Conservation (phyloP, 116 monocot species). For the Iris pallida region DNA sequence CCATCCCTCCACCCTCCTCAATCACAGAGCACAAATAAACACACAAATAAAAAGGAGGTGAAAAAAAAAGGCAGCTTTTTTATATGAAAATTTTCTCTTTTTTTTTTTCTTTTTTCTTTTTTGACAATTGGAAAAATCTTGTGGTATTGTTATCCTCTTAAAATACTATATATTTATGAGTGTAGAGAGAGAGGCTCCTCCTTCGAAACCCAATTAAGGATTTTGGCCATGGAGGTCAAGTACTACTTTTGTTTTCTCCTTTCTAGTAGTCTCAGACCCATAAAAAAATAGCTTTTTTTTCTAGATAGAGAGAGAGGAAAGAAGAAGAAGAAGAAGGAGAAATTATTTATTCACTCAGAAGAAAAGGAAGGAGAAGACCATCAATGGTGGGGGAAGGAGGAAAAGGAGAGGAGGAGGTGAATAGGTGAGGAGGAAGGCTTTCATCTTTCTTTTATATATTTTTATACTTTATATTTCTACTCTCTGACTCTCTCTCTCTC, state of each 20-base stretch:
- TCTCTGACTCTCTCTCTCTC: not conserved
- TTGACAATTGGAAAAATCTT: constrained; percentile 11
- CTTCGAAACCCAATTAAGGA: constrained; percentile 17
- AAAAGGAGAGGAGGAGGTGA: constrained; percentile 23
- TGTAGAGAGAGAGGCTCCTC: constrained; percentile 10
- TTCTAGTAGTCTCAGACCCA: not conserved
- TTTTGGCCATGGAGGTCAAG: constrained; percentile 1
- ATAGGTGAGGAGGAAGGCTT: constrained; percentile 13
- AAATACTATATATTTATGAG: not conserved
- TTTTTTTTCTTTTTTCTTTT: no score
- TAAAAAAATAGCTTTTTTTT: not conserved
- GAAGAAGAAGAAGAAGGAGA: constrained; percentile 6
- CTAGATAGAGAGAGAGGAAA: not conserved
- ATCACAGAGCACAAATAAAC: not conserved
- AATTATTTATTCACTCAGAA: no score
- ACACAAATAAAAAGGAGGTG: constrained; percentile 5
- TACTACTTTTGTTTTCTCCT: not conserved
- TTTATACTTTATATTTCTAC: no score
- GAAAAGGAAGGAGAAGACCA: constrained; percentile 34
- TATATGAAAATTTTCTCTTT: not conserved
- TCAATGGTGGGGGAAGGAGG: constrained; percentile 21
- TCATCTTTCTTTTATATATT: not conserved
- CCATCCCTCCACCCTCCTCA: constrained; percentile 43
- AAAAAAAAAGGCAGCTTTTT: constrained; percentile 11
- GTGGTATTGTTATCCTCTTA: not conserved